Percentiles rank a stretch among this genome's conserved stretches.
Evolutionary conservation across 2,329 filamentous ascomycete genomes (phyloP).

Genomic region (Ophiostoma piceae): DNA sequence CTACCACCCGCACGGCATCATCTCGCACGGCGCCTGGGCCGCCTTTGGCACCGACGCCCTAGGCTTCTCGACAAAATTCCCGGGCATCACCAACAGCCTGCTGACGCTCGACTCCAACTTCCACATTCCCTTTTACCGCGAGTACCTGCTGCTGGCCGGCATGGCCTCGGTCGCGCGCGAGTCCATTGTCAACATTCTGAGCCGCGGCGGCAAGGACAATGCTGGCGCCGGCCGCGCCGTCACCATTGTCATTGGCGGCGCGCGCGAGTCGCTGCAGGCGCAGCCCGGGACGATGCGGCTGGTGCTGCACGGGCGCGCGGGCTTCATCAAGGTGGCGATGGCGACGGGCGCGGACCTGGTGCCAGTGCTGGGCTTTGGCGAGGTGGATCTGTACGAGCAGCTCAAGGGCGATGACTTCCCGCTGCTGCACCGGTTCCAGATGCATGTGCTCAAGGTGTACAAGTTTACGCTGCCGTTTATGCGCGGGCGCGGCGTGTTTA

Average conservation of each 20-base stretch:
- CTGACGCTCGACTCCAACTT: conserved; percentile 96
- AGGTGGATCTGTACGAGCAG: conserved; percentile 95
- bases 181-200: conserved; percentile 83
- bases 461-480: conserved; percentile 91
- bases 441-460: conserved; percentile 75
- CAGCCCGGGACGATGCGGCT: conserved; percentile 71
- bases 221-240: conserved; percentile 93
- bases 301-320: conserved; percentile 77
- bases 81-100: conserved; percentile 89
- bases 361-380: conserved; percentile 85
- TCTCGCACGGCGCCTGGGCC: conserved; percentile 90
- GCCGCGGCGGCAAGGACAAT: conserved; percentile 66
- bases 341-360: conserved; percentile 90
- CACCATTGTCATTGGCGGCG: conserved; percentile 91
- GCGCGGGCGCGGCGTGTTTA: conserved; percentile 88
- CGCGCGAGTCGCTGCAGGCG: conserved; percentile 84
- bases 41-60: conserved; percentile 88
- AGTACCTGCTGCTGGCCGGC: conserved; percentile 87
- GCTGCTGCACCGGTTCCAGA: conserved; percentile 71
- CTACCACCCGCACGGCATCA: conserved; percentile 93
- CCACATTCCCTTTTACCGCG: conserved; percentile 84
- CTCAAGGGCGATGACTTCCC: conserved; percentile 72
- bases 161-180: conserved; percentile 85
- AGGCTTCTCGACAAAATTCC: conserved; percentile 81
- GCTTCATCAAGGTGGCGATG: conserved; percentile 90